Evolutionary conservation across 163 green algal species (phyloP).

Genomic region (Prototheca stagnorum): DNA sequence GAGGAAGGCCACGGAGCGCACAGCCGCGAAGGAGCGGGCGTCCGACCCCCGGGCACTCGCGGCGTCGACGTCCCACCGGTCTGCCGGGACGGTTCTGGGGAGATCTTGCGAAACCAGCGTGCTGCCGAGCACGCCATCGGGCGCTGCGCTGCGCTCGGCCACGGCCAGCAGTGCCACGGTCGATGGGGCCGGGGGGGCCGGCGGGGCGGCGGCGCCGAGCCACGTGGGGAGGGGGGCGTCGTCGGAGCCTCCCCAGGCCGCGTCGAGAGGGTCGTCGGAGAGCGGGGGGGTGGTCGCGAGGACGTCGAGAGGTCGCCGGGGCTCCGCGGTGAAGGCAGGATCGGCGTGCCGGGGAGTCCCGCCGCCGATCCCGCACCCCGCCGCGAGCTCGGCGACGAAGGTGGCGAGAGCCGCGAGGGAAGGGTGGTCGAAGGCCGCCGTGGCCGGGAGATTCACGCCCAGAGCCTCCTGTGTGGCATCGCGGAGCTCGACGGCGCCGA

Average conservation of each 20-base stretch:
- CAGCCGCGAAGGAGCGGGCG: conserved; percentile 2
- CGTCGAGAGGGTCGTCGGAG: background rate
- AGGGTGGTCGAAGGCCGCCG: conserved; percentile 68
- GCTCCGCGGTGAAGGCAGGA: background rate
- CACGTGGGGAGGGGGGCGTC: too few species aligned
- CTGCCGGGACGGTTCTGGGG: conserved; percentile 19
- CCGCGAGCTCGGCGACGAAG: background rate
- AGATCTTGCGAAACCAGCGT: background rate
- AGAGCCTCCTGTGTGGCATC: conserved; percentile 16
- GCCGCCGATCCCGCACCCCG: background rate
- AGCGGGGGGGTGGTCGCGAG: background rate
- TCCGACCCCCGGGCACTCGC: background rate
- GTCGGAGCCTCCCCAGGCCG: too few species aligned
- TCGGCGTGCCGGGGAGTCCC: background rate
- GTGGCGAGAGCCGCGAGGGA: conserved; percentile 22
- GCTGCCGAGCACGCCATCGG: background rate
- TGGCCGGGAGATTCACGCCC: conserved; percentile 40
- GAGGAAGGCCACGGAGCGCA: conserved; percentile 50
- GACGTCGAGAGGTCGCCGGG: background rate
- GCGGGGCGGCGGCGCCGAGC: too few species aligned
- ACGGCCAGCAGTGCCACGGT: too few species aligned
- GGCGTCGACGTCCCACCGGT: conserved; percentile 30
- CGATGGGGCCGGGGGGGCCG: too few species aligned
- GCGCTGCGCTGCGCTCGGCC: too few species aligned
- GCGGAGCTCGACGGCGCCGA: conserved; percentile 32